phyloP scores from a whole-genome alignment of 2,329 filamentous ascomycete species.

The Fusarium dlaminii region DNA sequence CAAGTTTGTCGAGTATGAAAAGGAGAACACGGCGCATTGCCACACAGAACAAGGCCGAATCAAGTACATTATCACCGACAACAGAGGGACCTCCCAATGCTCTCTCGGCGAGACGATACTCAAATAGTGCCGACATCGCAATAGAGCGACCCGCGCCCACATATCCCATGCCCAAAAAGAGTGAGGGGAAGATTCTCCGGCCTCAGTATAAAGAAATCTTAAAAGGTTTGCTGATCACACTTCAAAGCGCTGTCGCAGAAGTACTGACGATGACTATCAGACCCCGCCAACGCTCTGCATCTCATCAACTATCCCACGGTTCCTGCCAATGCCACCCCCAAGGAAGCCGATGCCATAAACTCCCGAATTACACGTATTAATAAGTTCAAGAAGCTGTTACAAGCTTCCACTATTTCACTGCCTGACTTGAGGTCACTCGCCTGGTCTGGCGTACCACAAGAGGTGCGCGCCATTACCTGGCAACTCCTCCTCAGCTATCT shows the following conservation, averaged over 20 bases:
- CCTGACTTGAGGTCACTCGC: slow-evolving; percentile 84
- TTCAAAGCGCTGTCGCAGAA: not conserved
- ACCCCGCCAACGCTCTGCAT: slow-evolving; percentile 92
- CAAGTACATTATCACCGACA: slow-evolving; percentile 48
- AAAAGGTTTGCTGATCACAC: slow-evolving; percentile 59
- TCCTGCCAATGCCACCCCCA: slow-evolving; percentile 77
- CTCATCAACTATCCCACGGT: slow-evolving; percentile 88
- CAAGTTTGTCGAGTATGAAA: slow-evolving; percentile 91
- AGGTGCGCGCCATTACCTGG: slow-evolving; percentile 99
- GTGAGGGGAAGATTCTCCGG: slow-evolving; percentile 92
- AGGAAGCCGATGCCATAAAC: slow-evolving; percentile 86
- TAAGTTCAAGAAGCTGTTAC: slow-evolving; percentile 96
- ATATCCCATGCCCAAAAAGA: slow-evolving; percentile 89
- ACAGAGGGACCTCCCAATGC: slow-evolving; percentile 52
- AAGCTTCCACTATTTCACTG: slow-evolving; percentile 88
- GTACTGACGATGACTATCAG: slow-evolving; percentile 47
- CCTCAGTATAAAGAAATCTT: slow-evolving; percentile 98
- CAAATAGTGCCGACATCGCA: slow-evolving; percentile 93
- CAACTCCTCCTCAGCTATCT: slow-evolving; percentile 94
- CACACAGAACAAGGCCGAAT: slow-evolving; percentile 49
- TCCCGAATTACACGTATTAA: slow-evolving; percentile 94
- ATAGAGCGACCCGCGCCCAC: slow-evolving; percentile 84
- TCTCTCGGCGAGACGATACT: slow-evolving; percentile 66
- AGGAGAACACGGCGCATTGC: slow-evolving; percentile 70
- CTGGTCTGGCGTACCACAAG: slow-evolving; percentile 94